Conservation (phyloP, 2,329 filamentous ascomycete species). For the Aspergillus fumigatiaffinis region DNA sequence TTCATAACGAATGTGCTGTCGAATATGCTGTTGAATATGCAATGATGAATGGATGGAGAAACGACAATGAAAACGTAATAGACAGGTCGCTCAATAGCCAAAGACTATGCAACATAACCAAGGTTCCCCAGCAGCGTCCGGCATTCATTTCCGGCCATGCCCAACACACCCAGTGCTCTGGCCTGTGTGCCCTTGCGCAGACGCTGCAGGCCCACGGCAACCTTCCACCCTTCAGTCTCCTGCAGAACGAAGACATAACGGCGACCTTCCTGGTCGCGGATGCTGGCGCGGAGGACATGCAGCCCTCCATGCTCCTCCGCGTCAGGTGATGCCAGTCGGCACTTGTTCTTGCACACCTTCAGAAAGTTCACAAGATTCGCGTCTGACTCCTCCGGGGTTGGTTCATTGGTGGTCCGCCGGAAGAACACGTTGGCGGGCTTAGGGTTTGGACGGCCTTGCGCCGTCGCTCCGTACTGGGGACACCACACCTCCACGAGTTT, state of each 20-base stretch:
- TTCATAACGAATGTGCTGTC: conserved; percentile 1
- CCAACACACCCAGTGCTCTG: conserved; percentile 49
- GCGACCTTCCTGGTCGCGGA: conserved; percentile 58
- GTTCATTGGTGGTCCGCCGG: conserved; percentile 47
- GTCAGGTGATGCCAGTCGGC: conserved; percentile 47
- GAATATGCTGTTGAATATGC: not conserved
- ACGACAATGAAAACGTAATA: conserved; percentile 8
- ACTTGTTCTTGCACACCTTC: conserved; percentile 62
- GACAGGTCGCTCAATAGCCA: not conserved
- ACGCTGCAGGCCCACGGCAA: conserved; percentile 55
- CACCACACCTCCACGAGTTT: conserved; percentile 89
- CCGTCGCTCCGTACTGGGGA: conserved; percentile 53
- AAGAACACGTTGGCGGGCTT: conserved; percentile 34
- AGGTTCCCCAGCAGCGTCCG: conserved; percentile 17
- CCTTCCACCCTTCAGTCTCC: conserved; percentile 60
- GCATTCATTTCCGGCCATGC: conserved; percentile 16
- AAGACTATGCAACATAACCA: conserved; percentile 10
- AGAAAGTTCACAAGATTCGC: conserved; percentile 61
- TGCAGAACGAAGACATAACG: conserved; percentile 59
- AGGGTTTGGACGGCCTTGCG: conserved; percentile 24
- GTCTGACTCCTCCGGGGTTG: conserved; percentile 64
- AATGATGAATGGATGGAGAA: not conserved
- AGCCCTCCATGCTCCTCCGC: conserved; percentile 40
- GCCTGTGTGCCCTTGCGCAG: conserved; percentile 55
- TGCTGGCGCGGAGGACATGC: conserved; percentile 55